These are phyloP conservation scores for Aspergillus fijiensis DNA, from an alignment of 2,329 filamentous ascomycete species.

Conservation along the genomic window DNA sequence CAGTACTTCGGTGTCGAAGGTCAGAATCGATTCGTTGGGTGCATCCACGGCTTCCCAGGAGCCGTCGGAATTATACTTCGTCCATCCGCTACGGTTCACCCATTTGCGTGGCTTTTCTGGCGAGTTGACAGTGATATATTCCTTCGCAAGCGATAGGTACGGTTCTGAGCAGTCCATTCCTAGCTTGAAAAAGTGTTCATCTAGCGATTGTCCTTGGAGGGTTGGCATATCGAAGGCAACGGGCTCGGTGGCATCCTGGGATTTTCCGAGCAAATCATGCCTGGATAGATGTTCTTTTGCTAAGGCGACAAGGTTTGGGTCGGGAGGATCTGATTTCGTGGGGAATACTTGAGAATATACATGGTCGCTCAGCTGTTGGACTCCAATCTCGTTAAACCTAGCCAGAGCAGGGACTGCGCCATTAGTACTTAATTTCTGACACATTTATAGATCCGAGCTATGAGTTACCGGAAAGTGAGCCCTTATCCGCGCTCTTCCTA, in stretches of 20 bases:
- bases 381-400: conserved; percentile 87
- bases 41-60: conserved; percentile 68
- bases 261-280: conserved; percentile 88
- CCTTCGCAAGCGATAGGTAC: conserved; percentile 71
- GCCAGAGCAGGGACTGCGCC: conserved; percentile 49
- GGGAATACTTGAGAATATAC: conserved; percentile 83
- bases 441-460: not conserved
- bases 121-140: conserved; percentile 64
- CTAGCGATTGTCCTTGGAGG: conserved; percentile 75
- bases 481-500: conserved; percentile 2
- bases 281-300: conserved; percentile 77
- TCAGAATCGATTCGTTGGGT: conserved; percentile 78
- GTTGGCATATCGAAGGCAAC: conserved; percentile 83
- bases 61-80: conserved; percentile 80
- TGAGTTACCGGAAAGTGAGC: conserved; percentile 32
- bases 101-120: conserved; percentile 68
- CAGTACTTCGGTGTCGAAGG: conserved; percentile 96
- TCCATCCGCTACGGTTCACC: conserved; percentile 83
- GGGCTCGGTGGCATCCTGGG: conserved; percentile 70
- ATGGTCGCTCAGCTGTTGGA: conserved; percentile 86
- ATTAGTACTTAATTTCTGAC: conserved; percentile 16
- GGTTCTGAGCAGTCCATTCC: conserved; percentile 86
- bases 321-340: conserved; percentile 52
- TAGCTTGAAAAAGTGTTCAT: conserved; percentile 91
- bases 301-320: conserved; percentile 72